Evolutionary conservation across 192 early-diverging fungal species (phyloP), one percentile per base, ranked within the genome.

Genomic region (Nowakowskiella sp.): DNA sequence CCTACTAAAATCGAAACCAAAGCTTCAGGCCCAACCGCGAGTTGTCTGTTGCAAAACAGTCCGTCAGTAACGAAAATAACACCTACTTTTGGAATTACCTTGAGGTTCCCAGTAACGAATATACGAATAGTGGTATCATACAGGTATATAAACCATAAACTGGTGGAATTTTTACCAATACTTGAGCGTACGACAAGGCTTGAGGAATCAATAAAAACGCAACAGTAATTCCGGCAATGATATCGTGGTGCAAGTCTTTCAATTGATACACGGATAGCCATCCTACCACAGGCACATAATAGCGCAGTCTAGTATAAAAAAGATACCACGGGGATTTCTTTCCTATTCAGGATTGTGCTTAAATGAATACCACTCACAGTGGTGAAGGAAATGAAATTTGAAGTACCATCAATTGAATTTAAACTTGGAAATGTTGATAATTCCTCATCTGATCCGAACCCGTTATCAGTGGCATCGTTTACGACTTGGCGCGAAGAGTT

Each of bases 21-120:
- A 1, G 94, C 92, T 63, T 96, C 92, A 6, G 95, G 94, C 1
- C 94, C 96, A 61, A 97, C 82, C 3, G 90, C 89, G 51, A 99
- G 70, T 68, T 97, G 92, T 24, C 86, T 85, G 46, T 31, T 8
- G 19, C 1, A 28, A 47, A 64, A 58, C 8, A 42, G 22, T 26
- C 13, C 3, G 64, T 67, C 23, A 61, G 31, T 30, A 31, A 71
- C 31, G 19, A 24, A 13, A 29, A 26, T 23, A 34, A 44, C 9
- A 26, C 21, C 13, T 60, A 36, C 8, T 29, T 1, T 7, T 47
- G 6, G 9, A 29, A 30, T 51, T 66, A 81, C 84, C 90, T 69
- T 19, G 91, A 96, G 19, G 90, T 99, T 9, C 96, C 96, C 49
- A 99, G 80, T 52, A 96, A 66, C 6, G 84, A 73, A 60, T 99